Evolutionary conservation across 441 rosid genomes (phyloP).

Genomic region (Corymbia citriodora): DNA sequence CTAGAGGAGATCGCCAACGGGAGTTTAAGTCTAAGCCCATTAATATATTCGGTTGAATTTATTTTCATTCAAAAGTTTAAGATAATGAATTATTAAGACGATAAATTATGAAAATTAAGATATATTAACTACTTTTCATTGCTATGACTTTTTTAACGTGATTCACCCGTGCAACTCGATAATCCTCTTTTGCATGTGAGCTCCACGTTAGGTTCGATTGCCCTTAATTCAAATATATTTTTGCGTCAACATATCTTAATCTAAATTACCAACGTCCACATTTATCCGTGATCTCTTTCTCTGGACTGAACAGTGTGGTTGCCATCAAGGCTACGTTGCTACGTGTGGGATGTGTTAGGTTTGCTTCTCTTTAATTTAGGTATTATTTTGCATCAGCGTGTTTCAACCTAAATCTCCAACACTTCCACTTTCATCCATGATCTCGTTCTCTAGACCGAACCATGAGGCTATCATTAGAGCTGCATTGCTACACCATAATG

Average conservation of each 20-base stretch:
- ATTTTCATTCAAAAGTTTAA: neutral
- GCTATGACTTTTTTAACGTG: neutral
- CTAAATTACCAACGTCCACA: neutral
- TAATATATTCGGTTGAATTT: neutral
- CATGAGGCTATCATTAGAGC: neutral
- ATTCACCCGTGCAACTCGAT: neutral
- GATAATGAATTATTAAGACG: fast-evolving
- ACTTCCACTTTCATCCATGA: neutral
- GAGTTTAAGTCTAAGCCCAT: neutral
- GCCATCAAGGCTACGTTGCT: neutral
- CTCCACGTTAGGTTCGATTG: fast-evolving
- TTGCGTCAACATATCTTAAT: neutral
- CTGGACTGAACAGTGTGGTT: neutral
- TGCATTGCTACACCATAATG: neutral
- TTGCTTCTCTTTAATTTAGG: neutral
- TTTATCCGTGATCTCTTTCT: neutral
- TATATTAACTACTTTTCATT: neutral
- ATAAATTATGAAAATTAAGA: fast-evolving
- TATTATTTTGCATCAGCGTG: neutral
- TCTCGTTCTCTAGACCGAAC: neutral
- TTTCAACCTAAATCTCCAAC: neutral
- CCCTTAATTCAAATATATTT: neutral
- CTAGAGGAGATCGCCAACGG: fast-evolving
- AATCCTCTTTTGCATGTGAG: neutral
- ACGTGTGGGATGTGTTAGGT: neutral